phyloP scores from a whole-genome alignment of 306 rosid genomes.

The Gillenia trifoliata region DNA sequence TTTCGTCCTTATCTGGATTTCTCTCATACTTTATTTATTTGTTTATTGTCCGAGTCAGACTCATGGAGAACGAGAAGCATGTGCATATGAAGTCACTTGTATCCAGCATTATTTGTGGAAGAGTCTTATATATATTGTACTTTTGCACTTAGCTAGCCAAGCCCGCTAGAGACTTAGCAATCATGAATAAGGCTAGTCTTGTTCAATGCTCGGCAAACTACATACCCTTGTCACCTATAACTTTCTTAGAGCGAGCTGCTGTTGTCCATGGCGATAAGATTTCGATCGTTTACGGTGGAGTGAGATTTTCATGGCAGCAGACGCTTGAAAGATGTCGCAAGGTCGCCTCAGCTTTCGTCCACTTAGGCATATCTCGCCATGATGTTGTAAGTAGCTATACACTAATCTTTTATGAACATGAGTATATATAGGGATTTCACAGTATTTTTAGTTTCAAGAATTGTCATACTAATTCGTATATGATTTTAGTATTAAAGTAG shows the following conservation, averaged over 20 bases:
- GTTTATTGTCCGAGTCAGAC: neutral
- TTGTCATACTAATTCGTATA: neutral
- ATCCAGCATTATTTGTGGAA: neutral
- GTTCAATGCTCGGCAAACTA: slow-evolving; percentile 32
- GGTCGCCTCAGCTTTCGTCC: slow-evolving; percentile 57
- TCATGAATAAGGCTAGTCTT: slow-evolving; percentile 16
- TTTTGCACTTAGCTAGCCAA: neutral
- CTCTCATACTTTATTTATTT: too few species aligned
- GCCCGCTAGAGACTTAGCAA: neutral
- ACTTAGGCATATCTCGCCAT: slow-evolving; percentile 42
- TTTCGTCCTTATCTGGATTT: neutral
- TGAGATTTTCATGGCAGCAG: slow-evolving; percentile 49
- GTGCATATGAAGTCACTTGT: neutral
- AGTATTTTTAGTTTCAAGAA: neutral
- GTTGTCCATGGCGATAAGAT: slow-evolving; percentile 27
- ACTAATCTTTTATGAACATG: neutral
- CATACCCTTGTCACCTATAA: slow-evolving; percentile 49
- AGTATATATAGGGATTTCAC: neutral
- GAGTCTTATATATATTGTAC: neutral
- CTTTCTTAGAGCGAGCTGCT: slow-evolving; percentile 56
- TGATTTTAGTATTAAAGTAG: neutral
- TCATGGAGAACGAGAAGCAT: neutral
- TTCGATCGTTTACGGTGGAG: slow-evolving; percentile 37
- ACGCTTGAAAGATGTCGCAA: slow-evolving; percentile 50
- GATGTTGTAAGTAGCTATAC: slow-evolving; percentile 46